phyloP scores from a whole-genome alignment of 2,329 filamentous ascomycete genomes.

The Fusarium humuli region DNA sequence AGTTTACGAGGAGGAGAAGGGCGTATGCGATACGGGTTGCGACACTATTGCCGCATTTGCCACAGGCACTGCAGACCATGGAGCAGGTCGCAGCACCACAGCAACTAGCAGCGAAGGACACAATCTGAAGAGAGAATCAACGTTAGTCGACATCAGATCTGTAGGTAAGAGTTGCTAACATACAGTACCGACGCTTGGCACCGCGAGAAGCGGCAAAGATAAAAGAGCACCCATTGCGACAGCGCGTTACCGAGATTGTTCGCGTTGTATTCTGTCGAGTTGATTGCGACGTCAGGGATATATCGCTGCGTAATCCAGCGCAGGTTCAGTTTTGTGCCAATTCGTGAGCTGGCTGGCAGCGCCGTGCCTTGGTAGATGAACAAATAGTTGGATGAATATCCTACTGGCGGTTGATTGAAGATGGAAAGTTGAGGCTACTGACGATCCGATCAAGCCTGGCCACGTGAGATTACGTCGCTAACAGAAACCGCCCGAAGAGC shows the following conservation, averaged over 20 bases:
- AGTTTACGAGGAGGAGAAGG: constrained; percentile 94
- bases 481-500: constrained; percentile 12
- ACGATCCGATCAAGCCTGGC: constrained; percentile 20
- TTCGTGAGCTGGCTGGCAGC: not conserved
- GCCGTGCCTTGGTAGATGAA: constrained; percentile 1
- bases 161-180: constrained; percentile 51
- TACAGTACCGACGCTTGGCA: constrained; percentile 90
- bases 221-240: constrained; percentile 86
- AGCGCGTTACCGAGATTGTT: constrained; percentile 9
- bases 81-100: constrained; percentile 97
- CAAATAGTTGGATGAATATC: not conserved
- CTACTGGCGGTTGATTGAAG: constrained; percentile 10
- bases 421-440: constrained; percentile 36
- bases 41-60: constrained; percentile 97
- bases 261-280: not conserved
- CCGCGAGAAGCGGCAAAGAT: constrained; percentile 86
- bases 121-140: constrained; percentile 62
- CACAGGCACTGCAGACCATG: constrained; percentile 93
- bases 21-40: constrained; percentile 97
- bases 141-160: constrained; percentile 6
- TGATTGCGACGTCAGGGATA: not conserved
- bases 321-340: not conserved
- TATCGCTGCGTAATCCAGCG: not conserved
- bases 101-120: constrained; percentile 87
- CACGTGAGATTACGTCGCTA: constrained; percentile 48